Percentiles rank a stretch among this genome's conserved stretches.
phyloP scores from a whole-genome alignment of 768 basidiomycete genomes.

The Suillus decipiens region DNA sequence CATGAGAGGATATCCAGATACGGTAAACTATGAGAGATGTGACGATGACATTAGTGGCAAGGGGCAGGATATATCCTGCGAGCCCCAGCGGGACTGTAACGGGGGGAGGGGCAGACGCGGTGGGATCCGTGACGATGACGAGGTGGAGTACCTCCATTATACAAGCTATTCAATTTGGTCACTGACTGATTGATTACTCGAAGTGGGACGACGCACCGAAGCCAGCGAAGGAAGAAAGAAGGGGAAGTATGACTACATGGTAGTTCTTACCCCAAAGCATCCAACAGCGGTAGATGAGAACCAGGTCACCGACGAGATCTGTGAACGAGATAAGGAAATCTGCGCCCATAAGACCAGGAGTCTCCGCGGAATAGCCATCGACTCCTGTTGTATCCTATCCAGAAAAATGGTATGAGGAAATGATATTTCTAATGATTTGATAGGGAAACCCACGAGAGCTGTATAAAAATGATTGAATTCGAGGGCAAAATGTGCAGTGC shows the following conservation, averaged over 20 bases:
- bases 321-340: constrained; percentile 39
- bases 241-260: constrained; percentile 35
- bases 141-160: constrained; percentile 31
- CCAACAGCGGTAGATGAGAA: constrained; percentile 46
- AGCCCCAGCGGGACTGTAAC: constrained; percentile 37
- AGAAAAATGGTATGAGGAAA: constrained; percentile 8
- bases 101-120: constrained; percentile 36
- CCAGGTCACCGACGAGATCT: constrained; percentile 37
- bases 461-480: constrained; percentile 39
- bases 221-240: constrained; percentile 34
- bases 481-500: constrained; percentile 34
- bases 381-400: constrained; percentile 30
- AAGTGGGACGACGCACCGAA: constrained; percentile 32
- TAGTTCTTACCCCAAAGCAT: constrained; percentile 39
- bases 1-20: constrained; percentile 35
- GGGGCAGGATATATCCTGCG: constrained; percentile 39
- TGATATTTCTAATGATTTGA: neutral
- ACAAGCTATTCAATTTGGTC: constrained; percentile 26
- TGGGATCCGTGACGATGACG: constrained; percentile 29
- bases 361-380: constrained; percentile 32
- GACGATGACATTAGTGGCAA: constrained; percentile 43
- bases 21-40: constrained; percentile 43
- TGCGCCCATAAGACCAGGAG: constrained; percentile 30
- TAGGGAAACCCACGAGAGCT: constrained; percentile 30
- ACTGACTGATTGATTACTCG: neutral